Evolutionary conservation across 331 rosid genomes (phyloP).

Genomic region (Malus hybrid): DNA sequence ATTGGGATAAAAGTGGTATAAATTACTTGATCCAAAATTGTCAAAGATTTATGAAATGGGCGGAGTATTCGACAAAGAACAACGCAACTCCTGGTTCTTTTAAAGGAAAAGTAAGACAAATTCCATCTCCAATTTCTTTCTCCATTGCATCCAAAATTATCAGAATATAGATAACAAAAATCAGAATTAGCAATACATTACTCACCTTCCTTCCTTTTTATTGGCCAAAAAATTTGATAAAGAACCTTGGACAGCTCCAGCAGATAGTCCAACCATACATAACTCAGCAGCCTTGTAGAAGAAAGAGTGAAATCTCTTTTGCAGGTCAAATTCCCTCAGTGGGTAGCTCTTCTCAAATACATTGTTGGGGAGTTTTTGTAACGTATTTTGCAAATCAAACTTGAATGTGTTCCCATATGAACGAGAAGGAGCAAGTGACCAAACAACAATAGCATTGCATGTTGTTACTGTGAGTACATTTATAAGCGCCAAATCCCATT

Average conservation of each 20-base stretch:
- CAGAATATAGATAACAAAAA: not conserved
- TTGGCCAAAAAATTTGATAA: slow-evolving; percentile 52
- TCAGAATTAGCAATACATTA: not conserved
- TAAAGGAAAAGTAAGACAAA: not conserved
- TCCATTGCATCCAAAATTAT: not conserved
- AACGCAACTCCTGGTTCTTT: not conserved
- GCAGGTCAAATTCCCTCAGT: slow-evolving; percentile 78
- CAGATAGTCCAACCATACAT: slow-evolving; percentile 78
- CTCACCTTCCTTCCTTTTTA: slow-evolving; percentile 73
- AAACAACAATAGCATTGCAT: slow-evolving; percentile 86
- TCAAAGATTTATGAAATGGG: not conserved
- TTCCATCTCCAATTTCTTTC: not conserved
- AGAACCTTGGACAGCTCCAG: slow-evolving; percentile 86
- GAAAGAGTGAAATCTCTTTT: slow-evolving; percentile 71
- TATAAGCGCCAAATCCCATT: slow-evolving; percentile 90
- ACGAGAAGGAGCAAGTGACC: slow-evolving; percentile 97
- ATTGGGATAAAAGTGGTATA: no score
- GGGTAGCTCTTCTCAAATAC: slow-evolving; percentile 88
- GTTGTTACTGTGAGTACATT: slow-evolving; percentile 86
- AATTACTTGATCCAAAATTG: no score
- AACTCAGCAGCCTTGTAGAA: slow-evolving; percentile 91
- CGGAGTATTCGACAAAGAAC: not conserved
- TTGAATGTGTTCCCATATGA: slow-evolving; percentile 87
- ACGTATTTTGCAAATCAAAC: slow-evolving; percentile 80
- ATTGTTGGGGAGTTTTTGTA: slow-evolving; percentile 94